These are phyloP conservation scores for Cinnamomum chago DNA, from an alignment of 164 flowering plant genomes.

Conservation along the genomic window DNA sequence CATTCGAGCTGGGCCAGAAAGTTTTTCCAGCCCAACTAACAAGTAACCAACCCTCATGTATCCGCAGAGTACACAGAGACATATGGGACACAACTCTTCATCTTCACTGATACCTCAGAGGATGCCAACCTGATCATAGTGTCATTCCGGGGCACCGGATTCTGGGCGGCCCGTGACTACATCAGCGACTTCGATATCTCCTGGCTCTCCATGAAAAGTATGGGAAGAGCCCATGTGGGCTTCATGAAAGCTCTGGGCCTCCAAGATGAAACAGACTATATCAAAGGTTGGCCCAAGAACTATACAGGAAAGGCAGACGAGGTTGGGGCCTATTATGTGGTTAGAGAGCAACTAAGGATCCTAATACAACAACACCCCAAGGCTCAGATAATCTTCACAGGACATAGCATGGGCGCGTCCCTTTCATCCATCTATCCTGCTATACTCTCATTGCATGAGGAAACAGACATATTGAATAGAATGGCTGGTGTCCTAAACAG, in stretches of 20 bases:
- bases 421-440: slow-evolving; percentile 42
- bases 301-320: neutral
- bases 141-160: slow-evolving; percentile 55
- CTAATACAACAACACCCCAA: slow-evolving; percentile 14
- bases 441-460: slow-evolving; percentile 31
- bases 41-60: neutral
- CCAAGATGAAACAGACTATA: slow-evolving; percentile 17
- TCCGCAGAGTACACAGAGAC: slow-evolving; percentile 30
- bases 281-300: slow-evolving; percentile 40
- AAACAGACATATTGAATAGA: slow-evolving; percentile 35
- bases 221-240: slow-evolving; percentile 53
- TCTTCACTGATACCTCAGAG: slow-evolving; percentile 23
- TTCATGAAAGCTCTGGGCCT: slow-evolving; percentile 62
- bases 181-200: slow-evolving; percentile 46
- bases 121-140: slow-evolving; percentile 33
- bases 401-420: slow-evolving; percentile 58
- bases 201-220: slow-evolving; percentile 39
- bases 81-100: slow-evolving; percentile 42
- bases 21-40: neutral
- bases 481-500: slow-evolving; percentile 42
- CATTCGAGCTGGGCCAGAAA: too few species aligned
- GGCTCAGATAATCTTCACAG: slow-evolving; percentile 39
- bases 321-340: slow-evolving; percentile 39
- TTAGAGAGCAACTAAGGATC: slow-evolving; percentile 31
- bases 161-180: slow-evolving; percentile 49